phyloP scores from a whole-genome alignment of 1,284 basidiomycete species.

The Xerocomus amazonicus region DNA sequence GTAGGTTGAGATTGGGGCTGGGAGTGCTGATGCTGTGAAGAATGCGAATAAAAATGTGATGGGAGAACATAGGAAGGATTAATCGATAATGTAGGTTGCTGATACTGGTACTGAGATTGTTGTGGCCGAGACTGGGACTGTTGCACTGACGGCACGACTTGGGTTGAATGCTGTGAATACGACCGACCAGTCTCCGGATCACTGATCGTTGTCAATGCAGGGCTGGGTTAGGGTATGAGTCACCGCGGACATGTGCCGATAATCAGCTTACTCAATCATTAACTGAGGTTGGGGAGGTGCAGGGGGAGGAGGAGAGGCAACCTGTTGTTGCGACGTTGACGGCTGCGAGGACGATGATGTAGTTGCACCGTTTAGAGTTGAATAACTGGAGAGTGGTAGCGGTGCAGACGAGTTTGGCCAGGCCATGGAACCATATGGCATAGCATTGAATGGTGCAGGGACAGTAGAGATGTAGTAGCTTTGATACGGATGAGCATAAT shows the following conservation, averaged over 20 bases:
- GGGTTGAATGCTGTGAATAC: conserved; percentile 35
- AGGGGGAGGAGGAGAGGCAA: conserved; percentile 26
- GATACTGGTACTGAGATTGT: conserved; percentile 36
- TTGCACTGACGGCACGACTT: conserved; percentile 21
- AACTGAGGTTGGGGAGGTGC: conserved; percentile 36
- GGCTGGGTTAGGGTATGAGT: conserved; percentile 35
- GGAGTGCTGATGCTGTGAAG: conserved; percentile 29
- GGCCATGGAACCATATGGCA: conserved; percentile 45
- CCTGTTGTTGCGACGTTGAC: conserved; percentile 34
- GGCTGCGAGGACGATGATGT: conserved; percentile 29
- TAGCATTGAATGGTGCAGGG: conserved; percentile 50
- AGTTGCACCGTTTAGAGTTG: conserved; percentile 70
- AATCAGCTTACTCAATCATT: conserved; percentile 51
- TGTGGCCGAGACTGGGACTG: conserved; percentile 37
- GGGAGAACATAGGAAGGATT: conserved; percentile 39
- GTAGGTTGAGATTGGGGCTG: conserved; percentile 46
- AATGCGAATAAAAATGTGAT: conserved; percentile 38
- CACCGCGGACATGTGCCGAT: not conserved
- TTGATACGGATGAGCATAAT: conserved; percentile 38
- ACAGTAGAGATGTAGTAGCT: conserved; percentile 40
- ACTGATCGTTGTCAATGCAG: conserved; percentile 49
- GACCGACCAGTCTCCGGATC: conserved; percentile 34
- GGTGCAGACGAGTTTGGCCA: conserved; percentile 44
- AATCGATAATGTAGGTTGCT: conserved; percentile 38
- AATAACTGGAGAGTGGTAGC: conserved; percentile 69